Base-by-base conservation (phyloP, 2,329 filamentous ascomycete genomes). In the Penicillium sp. region DNA sequence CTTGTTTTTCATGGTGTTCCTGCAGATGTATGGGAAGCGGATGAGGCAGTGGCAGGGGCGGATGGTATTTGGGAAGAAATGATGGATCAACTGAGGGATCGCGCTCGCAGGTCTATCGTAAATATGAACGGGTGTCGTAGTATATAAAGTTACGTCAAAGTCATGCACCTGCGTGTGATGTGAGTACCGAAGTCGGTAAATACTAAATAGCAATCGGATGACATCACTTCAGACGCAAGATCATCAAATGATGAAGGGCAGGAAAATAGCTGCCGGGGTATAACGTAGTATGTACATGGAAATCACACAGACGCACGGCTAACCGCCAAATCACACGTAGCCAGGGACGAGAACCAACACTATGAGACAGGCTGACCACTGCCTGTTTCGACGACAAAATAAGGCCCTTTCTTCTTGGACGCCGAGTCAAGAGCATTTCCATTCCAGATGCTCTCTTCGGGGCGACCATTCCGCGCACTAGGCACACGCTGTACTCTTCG, bases 401-500 rank as follows among this genome's bases (percentile, higher is more conserved):
- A 96, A 64, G 83, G 85, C 14, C 90, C 90, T 4, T 83, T 83
- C 55, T 81, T 91, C 68, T 83, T 85, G 16, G 83, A 80, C 0
- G 91, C 90, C 55, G 83, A 83, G 1, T 81, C 82, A 50, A 95
- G 73, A 0, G 89, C 86, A 78, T 95, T 83, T 86, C 91, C 94
- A 61, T 86, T 78, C 76, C 89, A 86, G 1, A 78, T 81, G 14
- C 81, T 78, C 4, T 76, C 77, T 19, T 83, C 81, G 4, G 75
- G 70, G 11, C 60, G 66, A 39, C 66, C 59, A 51, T 70, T 70
- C 47, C 66, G 73, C 47, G 70, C 67, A 9, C 63, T 56, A 41
- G 68, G 64, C 10, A 71, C 56, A n/a, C 77, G 74, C 50, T 78
- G 76, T 59, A 87, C 83, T 56, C 82, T 80, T 66, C 72, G 73